These are phyloP conservation scores for Salvia splendens DNA, from an alignment of 257 asterid genomes.

Conservation along the genomic window DNA sequence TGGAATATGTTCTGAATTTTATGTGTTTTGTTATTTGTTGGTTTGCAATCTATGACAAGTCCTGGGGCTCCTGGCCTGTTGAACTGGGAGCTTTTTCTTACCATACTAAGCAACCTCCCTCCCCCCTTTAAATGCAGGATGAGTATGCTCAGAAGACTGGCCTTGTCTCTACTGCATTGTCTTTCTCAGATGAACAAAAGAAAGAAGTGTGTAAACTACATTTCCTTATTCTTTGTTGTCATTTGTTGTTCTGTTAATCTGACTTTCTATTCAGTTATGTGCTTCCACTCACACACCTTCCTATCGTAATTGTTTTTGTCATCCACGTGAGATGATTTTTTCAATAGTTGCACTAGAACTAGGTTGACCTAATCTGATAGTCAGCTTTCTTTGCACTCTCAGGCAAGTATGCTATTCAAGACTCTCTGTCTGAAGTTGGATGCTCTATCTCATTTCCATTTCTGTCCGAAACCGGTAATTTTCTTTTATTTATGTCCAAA, in stretches of 20 bases:
- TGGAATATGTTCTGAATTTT: not conserved
- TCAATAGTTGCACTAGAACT: not conserved
- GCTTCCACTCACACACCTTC: not conserved
- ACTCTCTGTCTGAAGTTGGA: conserved; percentile 90
- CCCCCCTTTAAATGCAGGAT: conserved; percentile 55
- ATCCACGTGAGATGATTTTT: not conserved
- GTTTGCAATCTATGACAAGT: not conserved
- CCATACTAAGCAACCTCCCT: conserved; percentile 9
- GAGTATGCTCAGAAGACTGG: conserved; percentile 95
- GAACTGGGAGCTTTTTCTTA: conserved; percentile 9
- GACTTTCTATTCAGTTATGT: conserved; percentile 13
- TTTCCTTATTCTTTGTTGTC: conserved; percentile 24
- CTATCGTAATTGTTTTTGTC: not conserved
- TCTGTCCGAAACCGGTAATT: conserved; percentile 93
- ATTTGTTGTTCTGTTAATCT: not conserved
- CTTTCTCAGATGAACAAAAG: conserved; percentile 91
- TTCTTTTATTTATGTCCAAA: conserved; percentile 13
- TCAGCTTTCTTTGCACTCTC: conserved; percentile 27
- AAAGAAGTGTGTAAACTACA: conserved; percentile 63
- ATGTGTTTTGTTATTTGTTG: conserved; percentile 9
- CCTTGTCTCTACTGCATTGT: conserved; percentile 64
- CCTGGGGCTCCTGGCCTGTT: conserved; percentile 16
- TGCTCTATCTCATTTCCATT: conserved; percentile 96
- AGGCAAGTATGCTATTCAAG: conserved; percentile 83
- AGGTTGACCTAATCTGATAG: conserved; percentile 3